phyloP scores from a whole-genome alignment of 75 land plant genomes.

The Picea glauca region DNA sequence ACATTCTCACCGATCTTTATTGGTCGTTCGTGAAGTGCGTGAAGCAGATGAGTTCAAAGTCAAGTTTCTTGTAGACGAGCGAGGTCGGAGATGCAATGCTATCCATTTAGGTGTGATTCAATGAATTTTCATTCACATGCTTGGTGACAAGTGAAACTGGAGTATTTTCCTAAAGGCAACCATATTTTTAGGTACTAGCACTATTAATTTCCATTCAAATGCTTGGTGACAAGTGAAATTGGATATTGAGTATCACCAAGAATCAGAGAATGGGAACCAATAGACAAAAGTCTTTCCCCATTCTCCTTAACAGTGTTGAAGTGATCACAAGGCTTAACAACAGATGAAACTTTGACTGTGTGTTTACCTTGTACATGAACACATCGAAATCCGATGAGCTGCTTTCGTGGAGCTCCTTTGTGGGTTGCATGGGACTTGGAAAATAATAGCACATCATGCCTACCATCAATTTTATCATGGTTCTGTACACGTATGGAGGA shows the following conservation, averaged over 20 bases:
- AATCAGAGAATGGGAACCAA: constrained; percentile 23
- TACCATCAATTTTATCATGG: constrained; percentile 50
- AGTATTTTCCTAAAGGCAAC: no score
- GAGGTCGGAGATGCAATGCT: no score
- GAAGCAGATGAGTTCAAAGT: no score
- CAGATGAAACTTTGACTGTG: constrained; percentile 36
- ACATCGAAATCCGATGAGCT: constrained; percentile 67
- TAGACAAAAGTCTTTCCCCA: constrained; percentile 24
- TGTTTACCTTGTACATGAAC: constrained; percentile 37
- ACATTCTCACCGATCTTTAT: no score
- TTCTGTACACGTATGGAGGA: constrained; percentile 16
- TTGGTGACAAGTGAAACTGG: no score
- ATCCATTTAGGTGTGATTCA: no score
- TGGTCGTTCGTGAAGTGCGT: no score
- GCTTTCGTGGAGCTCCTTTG: constrained; percentile 6
- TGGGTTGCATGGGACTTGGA: constrained; percentile 2
- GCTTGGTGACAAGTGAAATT: no score
- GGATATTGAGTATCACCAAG: constrained; percentile 42
- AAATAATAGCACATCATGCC: constrained; percentile 70
- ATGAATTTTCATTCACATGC: no score
- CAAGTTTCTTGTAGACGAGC: no score
- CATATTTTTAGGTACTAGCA: no score
- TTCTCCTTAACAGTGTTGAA: constrained; percentile 47
- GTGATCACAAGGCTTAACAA: constrained; percentile 59
- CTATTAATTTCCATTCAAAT: no score